phyloP scores from a whole-genome alignment of 164 flowering plant genomes.

The Umbellularia californica region DNA sequence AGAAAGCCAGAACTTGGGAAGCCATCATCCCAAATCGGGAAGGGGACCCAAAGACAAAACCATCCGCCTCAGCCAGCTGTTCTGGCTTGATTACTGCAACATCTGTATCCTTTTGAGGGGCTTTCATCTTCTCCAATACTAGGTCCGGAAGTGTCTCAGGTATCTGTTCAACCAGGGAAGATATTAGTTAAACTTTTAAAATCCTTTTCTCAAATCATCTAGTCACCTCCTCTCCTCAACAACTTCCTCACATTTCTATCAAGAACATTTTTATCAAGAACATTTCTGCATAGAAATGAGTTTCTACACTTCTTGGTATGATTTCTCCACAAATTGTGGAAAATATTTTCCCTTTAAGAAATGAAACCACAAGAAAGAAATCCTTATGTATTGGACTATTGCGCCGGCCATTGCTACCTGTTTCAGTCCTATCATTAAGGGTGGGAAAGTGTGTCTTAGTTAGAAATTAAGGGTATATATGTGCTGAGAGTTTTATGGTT shows the following conservation, averaged over 20 bases:
- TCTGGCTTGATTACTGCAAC: constrained; percentile 61
- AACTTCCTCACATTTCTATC: neutral
- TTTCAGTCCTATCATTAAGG: no score
- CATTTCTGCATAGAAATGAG: no score
- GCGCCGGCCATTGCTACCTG: no score
- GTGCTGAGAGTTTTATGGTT: no score
- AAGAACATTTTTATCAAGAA: no score
- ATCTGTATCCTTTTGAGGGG: constrained; percentile 56
- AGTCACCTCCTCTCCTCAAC: neutral
- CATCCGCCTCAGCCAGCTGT: constrained; percentile 78
- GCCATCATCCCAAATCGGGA: constrained; percentile 92
- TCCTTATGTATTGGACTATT: no score
- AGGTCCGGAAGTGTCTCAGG: constrained; percentile 69
- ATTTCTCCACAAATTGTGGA: no score
- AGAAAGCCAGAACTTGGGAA: constrained; percentile 73
- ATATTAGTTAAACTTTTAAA: neutral
- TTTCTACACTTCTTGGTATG: no score
- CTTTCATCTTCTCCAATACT: constrained; percentile 73
- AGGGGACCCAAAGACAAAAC: constrained; percentile 80
- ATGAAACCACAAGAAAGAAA: no score
- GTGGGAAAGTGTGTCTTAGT: no score
- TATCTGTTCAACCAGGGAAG: constrained; percentile 29
- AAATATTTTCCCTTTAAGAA: no score
- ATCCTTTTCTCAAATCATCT: neutral
- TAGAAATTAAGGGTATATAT: no score